Conservation (phyloP, 768 basidiomycete species). For the Agrocybe pediades region DNA sequence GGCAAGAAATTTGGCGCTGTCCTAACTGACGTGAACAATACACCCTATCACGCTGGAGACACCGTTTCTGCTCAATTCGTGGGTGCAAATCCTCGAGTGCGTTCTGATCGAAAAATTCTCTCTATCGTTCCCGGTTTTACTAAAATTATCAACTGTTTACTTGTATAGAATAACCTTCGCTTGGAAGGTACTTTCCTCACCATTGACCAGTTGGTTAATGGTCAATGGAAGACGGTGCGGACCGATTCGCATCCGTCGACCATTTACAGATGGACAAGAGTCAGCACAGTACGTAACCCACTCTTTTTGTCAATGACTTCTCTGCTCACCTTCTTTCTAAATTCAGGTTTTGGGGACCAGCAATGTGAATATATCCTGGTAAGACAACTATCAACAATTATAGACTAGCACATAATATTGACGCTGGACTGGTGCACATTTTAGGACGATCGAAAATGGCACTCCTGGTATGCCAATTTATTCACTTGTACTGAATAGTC, state of each 20-base stretch:
- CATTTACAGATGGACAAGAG: conserved; percentile 63
- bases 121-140: neutral
- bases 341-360: conserved; percentile 58
- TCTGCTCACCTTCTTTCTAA: conserved; percentile 1
- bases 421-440: conserved; percentile 2
- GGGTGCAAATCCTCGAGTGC: conserved; percentile 77
- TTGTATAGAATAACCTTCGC: conserved; percentile 78
- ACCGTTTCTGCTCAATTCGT: conserved; percentile 66
- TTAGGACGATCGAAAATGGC: conserved; percentile 38
- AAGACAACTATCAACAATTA: conserved; percentile 18
- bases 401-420: neutral
- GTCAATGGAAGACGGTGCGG: conserved; percentile 57
- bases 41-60: conserved; percentile 56
- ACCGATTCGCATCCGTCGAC: conserved; percentile 84
- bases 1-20: conserved; percentile 66
- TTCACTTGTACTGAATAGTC: conserved; percentile 9
- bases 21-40: conserved; percentile 49
- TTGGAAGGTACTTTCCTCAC: conserved; percentile 74
- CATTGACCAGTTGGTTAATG: conserved; percentile 53
- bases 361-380: conserved; percentile 70
- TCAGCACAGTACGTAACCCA: conserved; percentile 44
- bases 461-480: conserved; percentile 47
- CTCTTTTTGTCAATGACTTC: neutral
- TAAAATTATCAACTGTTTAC: conserved; percentile 1
- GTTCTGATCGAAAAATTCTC: conserved; percentile 22